Evolutionary conservation across 164 flowering plant genomes (phyloP).

Genomic region (Sedum album): DNA sequence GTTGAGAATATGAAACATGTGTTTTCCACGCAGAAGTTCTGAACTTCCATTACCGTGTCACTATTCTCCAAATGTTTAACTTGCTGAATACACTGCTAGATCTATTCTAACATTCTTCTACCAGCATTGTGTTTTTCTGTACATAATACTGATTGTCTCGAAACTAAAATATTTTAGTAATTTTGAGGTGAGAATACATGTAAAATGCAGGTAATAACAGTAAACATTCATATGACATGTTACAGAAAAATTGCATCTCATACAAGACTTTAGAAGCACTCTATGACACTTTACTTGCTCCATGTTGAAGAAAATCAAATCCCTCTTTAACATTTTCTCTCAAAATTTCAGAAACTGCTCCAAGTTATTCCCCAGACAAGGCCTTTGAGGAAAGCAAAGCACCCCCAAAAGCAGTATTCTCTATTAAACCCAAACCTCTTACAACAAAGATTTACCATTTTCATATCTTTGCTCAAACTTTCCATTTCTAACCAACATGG

Average conservation of each 20-base stretch:
- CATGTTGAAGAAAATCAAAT: background rate
- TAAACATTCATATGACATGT: no score
- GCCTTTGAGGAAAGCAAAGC: background rate
- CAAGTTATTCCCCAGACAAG: slow-evolving; percentile 6
- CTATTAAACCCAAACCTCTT: background rate
- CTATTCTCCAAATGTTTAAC: background rate
- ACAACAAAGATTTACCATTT: background rate
- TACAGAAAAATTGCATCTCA: background rate
- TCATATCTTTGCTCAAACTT: background rate
- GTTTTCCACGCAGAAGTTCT: background rate
- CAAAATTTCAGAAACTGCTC: background rate
- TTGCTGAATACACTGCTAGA: background rate
- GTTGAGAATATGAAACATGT: background rate
- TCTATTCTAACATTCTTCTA: background rate
- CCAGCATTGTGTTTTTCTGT: background rate
- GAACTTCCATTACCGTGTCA: background rate
- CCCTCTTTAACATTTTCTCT: background rate
- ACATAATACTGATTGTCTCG: background rate
- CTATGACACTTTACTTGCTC: slow-evolving; percentile 1
- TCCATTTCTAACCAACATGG: background rate
- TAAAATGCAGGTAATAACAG: no score
- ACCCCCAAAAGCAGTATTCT: background rate
- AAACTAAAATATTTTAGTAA: no score
- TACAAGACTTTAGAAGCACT: background rate
- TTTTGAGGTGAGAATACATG: no score